Evolutionary conservation across 2,329 filamentous ascomycete species (phyloP), one percentile per base, ranked within the genome.

Genomic region (Elsinoe australis): DNA sequence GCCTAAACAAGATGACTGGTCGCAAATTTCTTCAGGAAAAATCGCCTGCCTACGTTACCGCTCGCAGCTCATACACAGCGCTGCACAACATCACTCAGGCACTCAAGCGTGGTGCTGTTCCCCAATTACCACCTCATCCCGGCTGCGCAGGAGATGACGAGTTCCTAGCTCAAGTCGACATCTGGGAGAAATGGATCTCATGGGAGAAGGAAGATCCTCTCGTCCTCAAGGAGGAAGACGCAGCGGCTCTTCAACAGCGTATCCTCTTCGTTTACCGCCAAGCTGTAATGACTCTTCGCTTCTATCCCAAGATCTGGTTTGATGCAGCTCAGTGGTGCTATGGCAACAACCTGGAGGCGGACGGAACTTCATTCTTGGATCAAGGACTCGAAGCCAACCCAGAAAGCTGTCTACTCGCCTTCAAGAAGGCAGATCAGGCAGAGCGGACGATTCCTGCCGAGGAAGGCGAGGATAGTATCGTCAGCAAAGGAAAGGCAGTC

Each of bases 171-270:
- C 94, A 98, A 65, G 82, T 95, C 36, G 79, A 85, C 39, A 72
- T 92, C 21, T 98, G 92, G 92, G 88, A 87, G 63, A 82, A 78
- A 55, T 98, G 94, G 92, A 84, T 98, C 55, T 73, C 82, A 3
- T 98, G 89, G 88, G 92, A 98, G 67, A 94, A 90, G 66, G 83
- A 85, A 14, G 92, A 98, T 60, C 88, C 87, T 1, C 72, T 98
- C 2, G 86, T 94, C 18, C 71, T 96, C 47, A 85, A 86, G 61
- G 75, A 82, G 2, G 89, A 96, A 47, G 89, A 96, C 56, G 72
- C 77, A 3, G 76, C 80, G 46, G 75, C 78, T 5, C 92, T 83
- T 66, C 84, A 83, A 55, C 77, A 84, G 55, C 82, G 92, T 32
- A 78, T 96, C 33, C 66, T 95, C 5, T 94, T 94, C 64, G 83